These are phyloP conservation scores for Plenodomus tracheiphilus DNA, from an alignment of 2,329 filamentous ascomycete species.

Conservation along the genomic window DNA sequence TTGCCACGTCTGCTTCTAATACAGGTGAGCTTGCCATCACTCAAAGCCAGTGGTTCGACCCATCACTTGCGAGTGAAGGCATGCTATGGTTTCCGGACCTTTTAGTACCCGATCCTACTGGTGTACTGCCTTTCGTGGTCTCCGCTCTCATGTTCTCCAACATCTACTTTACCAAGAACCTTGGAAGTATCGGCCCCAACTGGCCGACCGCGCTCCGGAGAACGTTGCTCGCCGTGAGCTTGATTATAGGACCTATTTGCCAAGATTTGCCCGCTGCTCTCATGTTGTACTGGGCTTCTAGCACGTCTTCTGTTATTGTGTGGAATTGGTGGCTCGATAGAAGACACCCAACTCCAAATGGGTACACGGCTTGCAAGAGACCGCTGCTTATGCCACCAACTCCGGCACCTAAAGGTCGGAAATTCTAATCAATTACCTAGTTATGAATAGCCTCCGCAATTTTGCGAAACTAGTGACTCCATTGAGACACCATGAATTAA, in stretches of 20 bases:
- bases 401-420: conserved; percentile 4
- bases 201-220: conserved; percentile 26
- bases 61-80: conserved; percentile 59
- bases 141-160: conserved; percentile 55
- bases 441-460: too few species aligned
- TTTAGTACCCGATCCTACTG: conserved; percentile 55
- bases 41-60: conserved; percentile 47
- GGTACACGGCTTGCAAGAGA: conserved; percentile 31
- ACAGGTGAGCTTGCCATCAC: background rate
- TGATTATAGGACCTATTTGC: conserved; percentile 38
- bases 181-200: conserved; percentile 12
- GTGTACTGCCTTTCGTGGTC: conserved; percentile 54
- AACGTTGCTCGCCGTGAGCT: conserved; percentile 30
- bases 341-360: conserved; percentile 30
- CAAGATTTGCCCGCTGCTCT: conserved; percentile 46
- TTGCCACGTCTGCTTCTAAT: background rate
- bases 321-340: conserved; percentile 40
- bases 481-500: background rate
- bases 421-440: background rate
- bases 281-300: conserved; percentile 47
- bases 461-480: background rate
- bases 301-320: conserved; percentile 38
- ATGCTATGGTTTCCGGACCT: conserved; percentile 64
- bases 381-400: conserved; percentile 26
- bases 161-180: conserved; percentile 40